Conservation (phyloP, 2,329 filamentous ascomycete genomes). For the Colletotrichum truncatum region DNA sequence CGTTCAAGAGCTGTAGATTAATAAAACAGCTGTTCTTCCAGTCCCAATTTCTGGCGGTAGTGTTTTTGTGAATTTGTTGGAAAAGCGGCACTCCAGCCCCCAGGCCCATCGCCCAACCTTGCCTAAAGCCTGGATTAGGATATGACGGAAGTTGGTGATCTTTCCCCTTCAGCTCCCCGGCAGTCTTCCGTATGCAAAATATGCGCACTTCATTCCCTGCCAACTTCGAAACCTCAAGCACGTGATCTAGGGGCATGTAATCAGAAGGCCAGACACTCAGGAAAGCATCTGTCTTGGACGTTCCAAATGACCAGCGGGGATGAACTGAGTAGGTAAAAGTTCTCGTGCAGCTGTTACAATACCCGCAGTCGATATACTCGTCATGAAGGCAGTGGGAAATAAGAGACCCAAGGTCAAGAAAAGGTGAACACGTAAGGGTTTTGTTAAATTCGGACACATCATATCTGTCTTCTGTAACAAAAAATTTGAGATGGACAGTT, state of each 20-base stretch:
- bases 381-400: neutral
- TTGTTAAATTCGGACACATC: neutral
- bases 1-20: constrained; percentile 13
- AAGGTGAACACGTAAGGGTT: neutral
- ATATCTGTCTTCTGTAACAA: neutral
- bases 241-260: neutral
- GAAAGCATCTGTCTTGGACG: neutral
- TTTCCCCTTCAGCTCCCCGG: no score
- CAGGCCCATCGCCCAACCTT: neutral
- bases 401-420: neutral
- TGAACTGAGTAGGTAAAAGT: neutral
- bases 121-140: neutral
- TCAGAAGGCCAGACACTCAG: neutral
- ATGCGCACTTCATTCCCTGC: neutral
- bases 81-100: neutral
- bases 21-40: neutral
- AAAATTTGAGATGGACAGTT: neutral
- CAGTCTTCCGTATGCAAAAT: neutral
- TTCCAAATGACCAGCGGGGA: neutral
- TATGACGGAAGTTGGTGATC: neutral
- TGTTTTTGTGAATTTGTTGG: neutral
- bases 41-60: neutral
- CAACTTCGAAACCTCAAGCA: neutral
- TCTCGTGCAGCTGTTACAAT: neutral
- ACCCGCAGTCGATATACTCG: neutral